Base-by-base conservation (phyloP, 306 rosid genomes). In the Corylus avellana region DNA sequence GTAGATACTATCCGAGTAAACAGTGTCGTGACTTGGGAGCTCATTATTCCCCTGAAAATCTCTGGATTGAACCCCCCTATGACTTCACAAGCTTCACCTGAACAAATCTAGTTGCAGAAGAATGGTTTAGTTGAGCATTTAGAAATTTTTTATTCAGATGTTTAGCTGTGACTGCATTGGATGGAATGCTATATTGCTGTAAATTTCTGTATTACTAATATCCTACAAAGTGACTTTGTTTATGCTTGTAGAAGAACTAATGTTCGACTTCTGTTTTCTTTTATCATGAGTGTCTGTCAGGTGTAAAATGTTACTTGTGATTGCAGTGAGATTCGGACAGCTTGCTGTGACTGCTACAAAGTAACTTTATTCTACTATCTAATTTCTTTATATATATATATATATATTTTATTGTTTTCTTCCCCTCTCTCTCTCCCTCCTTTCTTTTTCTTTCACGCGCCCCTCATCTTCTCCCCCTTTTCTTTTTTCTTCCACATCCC, bases 11-110 rank as follows among this genome's bases (percentile, higher is more conserved):
- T 72, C 97, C 98, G 58, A 91, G 92, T 56, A 93, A 93, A 87
- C 90, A 89, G 81, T 93, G 86, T 75, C 87, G 90, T 86, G 96
- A 93, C 70, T 93, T 96, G 94, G 97, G 93, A 76, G 96, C 88
- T 77, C 92, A 85, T 84, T 92, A 91, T 78, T 92, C 96, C 25
- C 91, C 88, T 25, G 92, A 88, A 79, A 89, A 84, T 79, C 88
- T 93, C 73, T 93, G 97, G 97, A 82, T 93, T 74, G 96, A 93
- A 73, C 94, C 97, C 27, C 98, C 94, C 9, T 80, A 90, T 73
- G 85, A 85, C 86, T 86, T 91, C 81, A 27, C 87, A 35, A 78
- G 86, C 67, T 89, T 93, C 82, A 66, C 75, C 9, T 87, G 88
- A 86, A 81, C 84, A 83, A 74, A 72, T 70, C 76, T 78, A 48